These are phyloP conservation scores for Waitea zeae DNA, from an alignment of 1,284 basidiomycete genomes.

Conservation along the genomic window DNA sequence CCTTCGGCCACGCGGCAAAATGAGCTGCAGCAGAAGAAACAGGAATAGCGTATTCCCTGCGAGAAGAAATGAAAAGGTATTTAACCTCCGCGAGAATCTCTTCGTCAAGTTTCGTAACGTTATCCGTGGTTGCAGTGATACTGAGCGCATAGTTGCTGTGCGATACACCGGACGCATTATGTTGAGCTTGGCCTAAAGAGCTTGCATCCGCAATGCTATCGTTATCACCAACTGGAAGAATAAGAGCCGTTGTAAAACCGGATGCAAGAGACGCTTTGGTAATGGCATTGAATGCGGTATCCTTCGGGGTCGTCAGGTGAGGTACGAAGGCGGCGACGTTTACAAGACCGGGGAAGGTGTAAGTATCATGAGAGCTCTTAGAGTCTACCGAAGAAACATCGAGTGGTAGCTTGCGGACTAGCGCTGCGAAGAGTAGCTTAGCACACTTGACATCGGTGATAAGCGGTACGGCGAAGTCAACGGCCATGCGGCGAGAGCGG, in stretches of 20 bases:
- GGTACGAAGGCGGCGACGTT: constrained; percentile 88
- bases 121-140: constrained; percentile 57
- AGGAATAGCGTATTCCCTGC: constrained; percentile 30
- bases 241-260: constrained; percentile 74
- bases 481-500: constrained; percentile 95
- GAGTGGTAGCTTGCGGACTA: constrained; percentile 77
- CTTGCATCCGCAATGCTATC: constrained; percentile 48
- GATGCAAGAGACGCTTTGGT: constrained; percentile 72
- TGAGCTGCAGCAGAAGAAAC: constrained; percentile 65
- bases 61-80: constrained; percentile 75
- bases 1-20: constrained; percentile 81
- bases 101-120: constrained; percentile 52
- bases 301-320: constrained; percentile 36
- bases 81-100: constrained; percentile 67
- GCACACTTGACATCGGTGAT: constrained; percentile 99
- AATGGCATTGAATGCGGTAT: constrained; percentile 47
- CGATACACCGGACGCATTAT: constrained; percentile 43
- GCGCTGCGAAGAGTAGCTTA: constrained; percentile 90
- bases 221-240: constrained; percentile 57
- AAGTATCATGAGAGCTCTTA: constrained; percentile 87
- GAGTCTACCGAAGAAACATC: constrained; percentile 86
- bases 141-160: constrained; percentile 81
- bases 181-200: constrained; percentile 52
- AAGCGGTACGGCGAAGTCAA: constrained; percentile 93
- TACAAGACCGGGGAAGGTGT: constrained; percentile 86